A percentile compares a stretch with the other conserved stretches of the same genome.
These are phyloP conservation scores for Dictyostelium firmibasis DNA, from an alignment of 78 protist genomes.

Conservation along the genomic window DNA sequence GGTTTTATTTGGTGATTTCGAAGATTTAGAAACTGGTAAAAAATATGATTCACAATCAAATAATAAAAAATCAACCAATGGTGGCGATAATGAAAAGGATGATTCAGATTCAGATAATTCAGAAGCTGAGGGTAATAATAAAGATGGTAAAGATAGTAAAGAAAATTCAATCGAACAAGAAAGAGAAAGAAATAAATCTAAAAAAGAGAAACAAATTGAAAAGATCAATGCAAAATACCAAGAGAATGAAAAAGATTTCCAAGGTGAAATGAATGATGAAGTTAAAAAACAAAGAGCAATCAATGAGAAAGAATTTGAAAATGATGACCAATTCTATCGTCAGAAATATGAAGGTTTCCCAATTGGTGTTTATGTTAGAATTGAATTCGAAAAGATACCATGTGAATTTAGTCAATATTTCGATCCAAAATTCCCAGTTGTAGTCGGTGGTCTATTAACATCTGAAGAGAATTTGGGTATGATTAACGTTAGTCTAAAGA, in stretches of 20 bases:
- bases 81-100: not conserved
- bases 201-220: slow-evolving; percentile 44
- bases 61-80: not conserved
- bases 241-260: slow-evolving; percentile 60
- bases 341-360: slow-evolving; percentile 76
- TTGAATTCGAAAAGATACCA: slow-evolving; percentile 93
- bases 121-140: not conserved
- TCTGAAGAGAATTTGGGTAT: slow-evolving; percentile 94
- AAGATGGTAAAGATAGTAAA: no score
- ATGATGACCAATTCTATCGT: slow-evolving; percentile 57
- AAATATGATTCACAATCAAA: not conserved
- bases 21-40: slow-evolving; percentile 93
- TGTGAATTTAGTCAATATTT: slow-evolving; percentile 94
- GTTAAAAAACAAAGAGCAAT: slow-evolving; percentile 41
- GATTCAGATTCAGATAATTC: not conserved
- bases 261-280: slow-evolving; percentile 33
- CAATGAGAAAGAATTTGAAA: slow-evolving; percentile 86
- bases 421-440: slow-evolving; percentile 90
- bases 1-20: slow-evolving; percentile 89
- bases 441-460: slow-evolving; percentile 95
- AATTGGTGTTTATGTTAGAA: slow-evolving; percentile 96
- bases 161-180: slow-evolving; percentile 24
- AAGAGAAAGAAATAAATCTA: slow-evolving; percentile 3
- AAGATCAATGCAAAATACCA: slow-evolving; percentile 54
- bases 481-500: slow-evolving; percentile 91